These are phyloP conservation scores for Debaryomycetaceae sp. DNA, from an alignment of 1,139 yeast species.

Conservation along the genomic window DNA sequence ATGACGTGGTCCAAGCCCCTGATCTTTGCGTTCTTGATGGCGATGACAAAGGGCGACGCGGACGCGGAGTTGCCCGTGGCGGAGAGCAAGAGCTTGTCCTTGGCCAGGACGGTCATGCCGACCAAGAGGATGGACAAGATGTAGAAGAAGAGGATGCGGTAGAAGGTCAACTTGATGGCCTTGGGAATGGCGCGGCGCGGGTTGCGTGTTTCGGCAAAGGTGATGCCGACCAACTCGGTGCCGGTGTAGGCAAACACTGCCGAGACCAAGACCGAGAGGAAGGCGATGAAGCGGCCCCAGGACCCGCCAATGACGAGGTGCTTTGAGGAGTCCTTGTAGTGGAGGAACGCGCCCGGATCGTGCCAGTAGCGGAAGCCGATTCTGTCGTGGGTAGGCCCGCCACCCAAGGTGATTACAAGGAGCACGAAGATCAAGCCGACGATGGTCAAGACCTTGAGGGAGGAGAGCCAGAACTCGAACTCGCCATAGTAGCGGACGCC, in stretches of 20 bases:
- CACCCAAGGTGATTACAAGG: constrained; percentile 43
- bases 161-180: constrained; percentile 66
- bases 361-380: constrained; percentile 61
- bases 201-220: constrained; percentile 68
- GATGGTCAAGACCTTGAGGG: constrained; percentile 49
- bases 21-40: constrained; percentile 34
- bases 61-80: constrained; percentile 42
- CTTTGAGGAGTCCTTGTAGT: constrained; percentile 23
- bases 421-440: constrained; percentile 41
- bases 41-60: constrained; percentile 66
- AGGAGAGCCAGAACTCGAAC: constrained; percentile 56
- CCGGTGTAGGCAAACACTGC: constrained; percentile 74
- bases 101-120: constrained; percentile 68
- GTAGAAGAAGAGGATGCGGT: constrained; percentile 67
- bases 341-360: constrained; percentile 50
- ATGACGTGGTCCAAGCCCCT: constrained; percentile 34
- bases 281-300: constrained; percentile 52
- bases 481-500: constrained; percentile 49
- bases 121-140: constrained; percentile 52
- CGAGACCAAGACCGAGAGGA: constrained; percentile 54
- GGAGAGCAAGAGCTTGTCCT: constrained; percentile 43
- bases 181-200: constrained; percentile 70
- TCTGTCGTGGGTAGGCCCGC: constrained; percentile 50
- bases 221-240: constrained; percentile 58
- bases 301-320: constrained; percentile 20